Evolutionary conservation across 352 stramenopile genomes (phyloP).

Genomic region (Phytophthora quininea): DNA sequence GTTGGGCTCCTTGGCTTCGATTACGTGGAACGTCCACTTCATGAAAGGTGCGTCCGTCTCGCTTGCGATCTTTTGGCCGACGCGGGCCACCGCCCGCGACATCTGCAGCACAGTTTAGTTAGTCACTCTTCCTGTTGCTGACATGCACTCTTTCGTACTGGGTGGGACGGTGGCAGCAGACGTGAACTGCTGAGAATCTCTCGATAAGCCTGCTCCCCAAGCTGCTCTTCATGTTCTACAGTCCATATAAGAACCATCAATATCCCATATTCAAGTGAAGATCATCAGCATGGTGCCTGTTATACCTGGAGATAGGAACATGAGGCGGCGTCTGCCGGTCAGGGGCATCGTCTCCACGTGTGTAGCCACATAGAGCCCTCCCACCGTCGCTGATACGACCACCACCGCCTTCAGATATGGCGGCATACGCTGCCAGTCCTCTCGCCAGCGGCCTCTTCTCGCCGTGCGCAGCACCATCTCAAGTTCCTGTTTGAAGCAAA

Average conservation of each 20-base stretch:
- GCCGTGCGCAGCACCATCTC: background rate
- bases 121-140: no score
- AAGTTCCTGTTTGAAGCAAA: constrained; percentile 9
- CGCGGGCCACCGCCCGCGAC: constrained; percentile 57
- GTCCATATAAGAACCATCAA: background rate
- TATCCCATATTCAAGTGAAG: background rate
- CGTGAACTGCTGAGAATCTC: constrained; percentile 49
- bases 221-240: constrained; percentile 45
- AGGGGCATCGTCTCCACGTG: constrained; percentile 73
- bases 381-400: constrained; percentile 30
- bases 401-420: constrained; percentile 40
- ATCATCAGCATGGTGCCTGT: background rate
- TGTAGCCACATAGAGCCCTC: constrained; percentile 37
- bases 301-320: constrained; percentile 63
- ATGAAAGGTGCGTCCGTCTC: constrained; percentile 53
- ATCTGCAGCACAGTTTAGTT: constrained; percentile 33
- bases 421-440: constrained; percentile 46
- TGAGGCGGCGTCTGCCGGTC: constrained; percentile 58
- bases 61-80: constrained; percentile 58
- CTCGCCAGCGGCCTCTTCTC: constrained; percentile 12
- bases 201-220: constrained; percentile 59
- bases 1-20: constrained; percentile 70
- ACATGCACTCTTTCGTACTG: constrained; percentile 24
- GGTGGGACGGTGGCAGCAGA: constrained; percentile 53
- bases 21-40: constrained; percentile 78